Evolutionary conservation across 352 stramenopile genomes (phyloP), one percentile per base, ranked within the genome.

Genomic region (Elongisporangium prolatum): DNA sequence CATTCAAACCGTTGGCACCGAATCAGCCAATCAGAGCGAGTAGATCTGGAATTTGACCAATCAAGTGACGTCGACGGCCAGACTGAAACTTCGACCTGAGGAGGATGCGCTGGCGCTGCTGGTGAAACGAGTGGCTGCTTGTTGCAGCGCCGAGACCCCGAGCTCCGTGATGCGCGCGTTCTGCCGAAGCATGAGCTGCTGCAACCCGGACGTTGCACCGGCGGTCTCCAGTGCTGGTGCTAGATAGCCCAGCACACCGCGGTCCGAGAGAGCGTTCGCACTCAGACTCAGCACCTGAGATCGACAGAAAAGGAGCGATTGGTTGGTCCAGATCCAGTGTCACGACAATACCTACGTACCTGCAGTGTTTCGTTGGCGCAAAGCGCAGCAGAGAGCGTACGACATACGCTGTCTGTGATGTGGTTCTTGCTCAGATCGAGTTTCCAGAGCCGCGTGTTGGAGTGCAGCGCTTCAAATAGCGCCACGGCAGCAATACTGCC

Each of bases 381-480:
- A 5, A 92, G 65, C 34, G 70, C 60, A 13, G 63, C 61, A 0
- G 67, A 52, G 11, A 92, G 49, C 37, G 67, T 58, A 2, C 65
- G 54, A 59, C 74, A 88, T 4, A 67, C 64, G 66, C 64, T 69
- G 62, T 92, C 80, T 11, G 67, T 67, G 28, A 92, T 63, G 64
- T 85, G 74, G 56, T 92, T 92, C 47, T 68, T 54, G 55, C 76
- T 89, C 20, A 92, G 57, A 48, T 92, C 82, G 44, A 92, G 68
- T 54, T 92, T 92, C 76, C 82, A 88, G 11, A 92, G 71, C 47
- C 59, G 60, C 48, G 62, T 65, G 48, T 75, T 85, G 68, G 74
- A 64, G 3, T 38, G 59, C 28, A 89, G 56, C 1, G 76, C 74
- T 56, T 89, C 77, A 28, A 72, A 66, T 9, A 92, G 59, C 4